Evolutionary conservation across 495 filamentous ascomycete genomes (phyloP).

Genomic region (Penicillium coprophilum): DNA sequence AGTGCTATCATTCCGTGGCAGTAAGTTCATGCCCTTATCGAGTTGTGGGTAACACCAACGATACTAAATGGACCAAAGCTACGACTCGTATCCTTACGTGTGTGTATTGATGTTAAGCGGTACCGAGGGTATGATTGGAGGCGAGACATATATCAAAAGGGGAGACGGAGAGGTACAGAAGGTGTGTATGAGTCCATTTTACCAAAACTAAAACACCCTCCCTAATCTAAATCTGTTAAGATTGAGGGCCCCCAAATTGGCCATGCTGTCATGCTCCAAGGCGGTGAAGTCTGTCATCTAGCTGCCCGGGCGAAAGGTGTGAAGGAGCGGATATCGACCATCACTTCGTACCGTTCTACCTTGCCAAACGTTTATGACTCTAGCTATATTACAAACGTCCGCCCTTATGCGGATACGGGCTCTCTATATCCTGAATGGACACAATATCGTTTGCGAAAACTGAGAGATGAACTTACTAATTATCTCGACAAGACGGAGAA

Average conservation of each 20-base stretch:
- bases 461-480: conserved; percentile 17
- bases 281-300: conserved; percentile 34
- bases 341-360: conserved; percentile 35
- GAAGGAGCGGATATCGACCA: conserved; percentile 34
- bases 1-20: conserved; percentile 34
- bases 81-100: conserved; percentile 40
- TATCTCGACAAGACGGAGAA: conserved; percentile 9
- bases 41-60: neutral
- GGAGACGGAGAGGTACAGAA: conserved; percentile 30
- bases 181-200: conserved; percentile 7
- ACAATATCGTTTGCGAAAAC: conserved; percentile 24
- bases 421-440: conserved; percentile 34
- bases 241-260: conserved; percentile 26
- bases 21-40: conserved; percentile 18
- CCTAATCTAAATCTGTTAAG: conserved; percentile 5
- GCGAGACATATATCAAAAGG: conserved; percentile 36
- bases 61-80: conserved; percentile 8
- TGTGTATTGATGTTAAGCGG: conserved; percentile 38
- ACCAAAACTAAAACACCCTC: neutral
- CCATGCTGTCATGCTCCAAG: conserved; percentile 35
- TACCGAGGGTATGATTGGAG: conserved; percentile 34
- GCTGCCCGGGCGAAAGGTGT: conserved; percentile 30
- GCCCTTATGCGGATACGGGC: conserved; percentile 26
- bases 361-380: conserved; percentile 25
- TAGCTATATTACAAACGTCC: conserved; percentile 35